Base-by-base conservation (phyloP, 2,329 filamentous ascomycete species). In the Phyllosticta ampelicida region DNA sequence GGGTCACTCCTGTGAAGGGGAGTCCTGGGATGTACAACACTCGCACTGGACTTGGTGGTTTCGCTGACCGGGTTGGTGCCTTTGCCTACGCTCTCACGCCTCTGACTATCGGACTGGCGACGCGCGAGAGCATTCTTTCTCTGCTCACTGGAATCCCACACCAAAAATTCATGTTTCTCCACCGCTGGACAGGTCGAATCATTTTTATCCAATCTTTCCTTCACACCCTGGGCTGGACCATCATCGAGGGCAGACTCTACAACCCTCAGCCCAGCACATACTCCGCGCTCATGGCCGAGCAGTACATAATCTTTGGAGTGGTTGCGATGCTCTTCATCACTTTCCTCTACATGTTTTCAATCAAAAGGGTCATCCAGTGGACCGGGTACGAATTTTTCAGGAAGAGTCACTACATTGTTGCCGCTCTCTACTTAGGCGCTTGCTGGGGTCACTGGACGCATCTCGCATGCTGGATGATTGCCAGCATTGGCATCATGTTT, bases 371-470 rank as follows among this genome's bases (percentile, higher is more conserved):
- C 0, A 86, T 90, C 59, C 77, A 79, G 9, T 70, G 79, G 53
- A 89, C 85, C 0, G 87, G 87, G 2, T 89, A 91, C 69, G 87
- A 90, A 65, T 84, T 86, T 71, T 90, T 90, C 76, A 80, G 86
- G 61, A 89, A 89, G 67, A 74, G 80, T 0, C 87, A 90, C 67
- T 89, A 89, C 64, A 75, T 89, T 11, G 74, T 90, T 1, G 87
- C 86, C 10, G 82, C 86, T 73, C 69, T 90, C 4, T 91, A 89
- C 69, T 80, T 90, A 11, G 87, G 85, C 4, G 86, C 86, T 2
- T 86, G 86, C 70, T 89, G 86, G 80, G 86, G 80, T 1, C 87
- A 91, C 67, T 91, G 87, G 87, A 69, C 77, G 54, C 74, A 83
- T 54, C 74, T 90, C 3, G 77, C 80, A 52, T 87, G 84, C 67